Percentiles rank a stretch among this genome's conserved stretches.
These are phyloP conservation scores for Nidula microcarpa DNA, from an alignment of 768 basidiomycete genomes.

Conservation along the genomic window DNA sequence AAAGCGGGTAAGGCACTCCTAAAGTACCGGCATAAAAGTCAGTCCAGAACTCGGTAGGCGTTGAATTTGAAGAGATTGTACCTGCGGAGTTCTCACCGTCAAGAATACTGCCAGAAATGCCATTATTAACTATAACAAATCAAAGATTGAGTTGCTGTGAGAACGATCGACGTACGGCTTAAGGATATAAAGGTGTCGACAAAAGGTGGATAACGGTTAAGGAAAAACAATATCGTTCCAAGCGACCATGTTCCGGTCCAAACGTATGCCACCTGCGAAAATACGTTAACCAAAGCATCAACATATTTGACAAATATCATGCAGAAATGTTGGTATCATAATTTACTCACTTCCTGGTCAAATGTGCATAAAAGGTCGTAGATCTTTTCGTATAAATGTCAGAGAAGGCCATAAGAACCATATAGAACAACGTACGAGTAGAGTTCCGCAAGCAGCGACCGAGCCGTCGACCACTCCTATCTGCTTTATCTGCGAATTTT, in stretches of 20 bases:
- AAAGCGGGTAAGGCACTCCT: conserved; percentile 21
- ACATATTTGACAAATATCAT: not conserved
- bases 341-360: conserved; percentile 24
- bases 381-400: conserved; percentile 12
- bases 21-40: not conserved
- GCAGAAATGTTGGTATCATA: not conserved
- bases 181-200: conserved; percentile 32
- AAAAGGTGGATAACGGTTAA: conserved; percentile 38
- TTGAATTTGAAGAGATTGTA: not conserved
- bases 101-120: conserved; percentile 6
- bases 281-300: not conserved
- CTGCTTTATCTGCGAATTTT: conserved; percentile 12
- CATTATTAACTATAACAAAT: not conserved
- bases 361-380: conserved; percentile 33
- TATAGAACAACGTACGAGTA: conserved; percentile 16
- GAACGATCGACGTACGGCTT: conserved; percentile 15
- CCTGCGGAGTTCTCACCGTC: conserved; percentile 15
- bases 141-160: not conserved
- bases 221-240: conserved; percentile 28
- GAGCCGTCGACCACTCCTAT: conserved; percentile 19
- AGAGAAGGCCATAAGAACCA: not conserved
- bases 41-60: not conserved
- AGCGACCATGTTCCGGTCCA: conserved; percentile 25
- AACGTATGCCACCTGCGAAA: conserved; percentile 25
- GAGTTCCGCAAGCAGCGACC: conserved; percentile 18